A percentile compares a stretch with the other conserved stretches of the same genome.
Conservation (phyloP, 225 moss, liverwort and hornwort genomes). For the Ulota crispa region DNA sequence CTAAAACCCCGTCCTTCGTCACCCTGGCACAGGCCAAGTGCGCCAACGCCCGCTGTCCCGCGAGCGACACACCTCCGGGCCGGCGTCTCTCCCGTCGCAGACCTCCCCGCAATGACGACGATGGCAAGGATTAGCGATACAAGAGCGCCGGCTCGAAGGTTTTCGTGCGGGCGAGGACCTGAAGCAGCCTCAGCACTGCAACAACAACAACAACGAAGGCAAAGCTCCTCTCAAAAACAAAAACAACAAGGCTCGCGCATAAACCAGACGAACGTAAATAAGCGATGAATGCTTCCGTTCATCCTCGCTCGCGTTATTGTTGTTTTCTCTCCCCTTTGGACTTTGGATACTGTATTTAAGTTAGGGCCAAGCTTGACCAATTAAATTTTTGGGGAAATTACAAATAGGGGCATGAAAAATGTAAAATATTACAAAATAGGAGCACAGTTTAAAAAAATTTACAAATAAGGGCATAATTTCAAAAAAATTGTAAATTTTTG, state of each 20-base stretch:
- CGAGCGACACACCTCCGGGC: not conserved
- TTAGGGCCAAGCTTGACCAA: not conserved
- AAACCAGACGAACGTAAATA: not conserved
- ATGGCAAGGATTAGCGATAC: not conserved
- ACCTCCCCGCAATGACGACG: not conserved
- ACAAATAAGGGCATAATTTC: no score
- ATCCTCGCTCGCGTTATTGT: not conserved
- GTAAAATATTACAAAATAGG: no score
- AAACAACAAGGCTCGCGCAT: not conserved
- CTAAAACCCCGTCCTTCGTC: constrained; percentile 15
- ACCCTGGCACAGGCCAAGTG: not conserved
- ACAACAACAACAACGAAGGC: not conserved
- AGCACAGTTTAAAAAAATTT: no score
- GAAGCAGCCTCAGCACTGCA: not conserved
- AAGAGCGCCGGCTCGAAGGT: not conserved
- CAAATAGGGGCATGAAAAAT: no score
- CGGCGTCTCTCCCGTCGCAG: not conserved
- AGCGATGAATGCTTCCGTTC: not conserved
- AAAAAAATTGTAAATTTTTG: no score
- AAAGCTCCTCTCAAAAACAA: not conserved
- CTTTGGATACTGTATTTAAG: not conserved
- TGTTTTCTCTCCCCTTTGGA: not conserved
- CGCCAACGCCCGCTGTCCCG: not conserved
- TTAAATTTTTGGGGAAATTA: no score
- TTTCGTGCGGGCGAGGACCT: not conserved